Percentiles rank a stretch among this genome's conserved stretches.
These are phyloP conservation scores for Coemansia sp. DNA, from an alignment of 192 early-diverging fungal genomes.

Conservation along the genomic window DNA sequence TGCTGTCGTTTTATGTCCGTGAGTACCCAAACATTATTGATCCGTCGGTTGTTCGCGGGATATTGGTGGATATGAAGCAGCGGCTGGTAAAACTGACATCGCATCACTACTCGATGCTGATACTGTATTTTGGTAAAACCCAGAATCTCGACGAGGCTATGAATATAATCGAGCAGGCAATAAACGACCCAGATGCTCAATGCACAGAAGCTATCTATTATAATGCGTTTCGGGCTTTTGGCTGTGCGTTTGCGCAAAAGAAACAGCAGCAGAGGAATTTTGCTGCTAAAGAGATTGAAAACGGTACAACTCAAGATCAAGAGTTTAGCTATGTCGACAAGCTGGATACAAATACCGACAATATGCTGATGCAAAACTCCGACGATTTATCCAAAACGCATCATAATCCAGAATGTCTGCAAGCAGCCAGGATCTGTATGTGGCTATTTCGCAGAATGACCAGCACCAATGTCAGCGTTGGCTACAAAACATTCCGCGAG, in stretches of 20 bases:
- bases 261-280: neutral
- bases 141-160: slow-evolving; percentile 32
- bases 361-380: neutral
- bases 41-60: slow-evolving; percentile 13
- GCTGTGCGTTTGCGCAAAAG: slow-evolving; percentile 12
- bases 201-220: slow-evolving; percentile 38
- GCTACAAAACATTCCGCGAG: slow-evolving; percentile 42
- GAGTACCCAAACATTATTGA: slow-evolving; percentile 19
- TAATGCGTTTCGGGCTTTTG: slow-evolving; percentile 38
- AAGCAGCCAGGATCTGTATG: slow-evolving; percentile 37
- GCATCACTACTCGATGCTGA: slow-evolving; percentile 44
- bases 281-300: neutral
- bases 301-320: neutral
- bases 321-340: too few species aligned
- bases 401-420: slow-evolving; percentile 12
- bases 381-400: neutral
- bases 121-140: slow-evolving; percentile 41
- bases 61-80: slow-evolving; percentile 36
- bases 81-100: slow-evolving; percentile 25
- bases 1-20: slow-evolving; percentile 45
- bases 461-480: slow-evolving; percentile 11
- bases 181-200: slow-evolving; percentile 27
- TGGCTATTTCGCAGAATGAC: slow-evolving; percentile 42
- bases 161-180: slow-evolving; percentile 33
- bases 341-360: too few species aligned